A percentile compares a stretch with the other conserved stretches of the same genome.
Evolutionary conservation across 495 filamentous ascomycete species (phyloP).

Genomic region (Tuber brumale): DNA sequence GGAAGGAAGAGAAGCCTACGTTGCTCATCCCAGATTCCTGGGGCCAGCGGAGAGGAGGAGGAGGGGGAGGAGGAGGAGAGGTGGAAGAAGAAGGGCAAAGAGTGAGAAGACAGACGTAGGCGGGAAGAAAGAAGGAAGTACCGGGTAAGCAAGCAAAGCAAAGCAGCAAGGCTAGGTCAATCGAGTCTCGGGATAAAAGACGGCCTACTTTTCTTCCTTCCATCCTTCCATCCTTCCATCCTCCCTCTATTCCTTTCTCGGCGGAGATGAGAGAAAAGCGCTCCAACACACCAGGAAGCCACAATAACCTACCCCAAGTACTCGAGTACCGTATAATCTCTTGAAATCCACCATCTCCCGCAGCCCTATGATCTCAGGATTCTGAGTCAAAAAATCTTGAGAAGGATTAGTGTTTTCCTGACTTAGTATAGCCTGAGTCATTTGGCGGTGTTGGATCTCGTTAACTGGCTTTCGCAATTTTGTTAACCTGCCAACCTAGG

Average conservation of each 20-base stretch:
- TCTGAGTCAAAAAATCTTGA: no score
- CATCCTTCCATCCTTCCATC: neutral
- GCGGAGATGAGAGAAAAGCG: neutral
- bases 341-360: no score
- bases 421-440: no score
- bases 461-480: no score
- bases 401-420: no score
- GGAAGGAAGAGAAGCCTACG: neutral
- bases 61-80: conserved; percentile 5
- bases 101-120: neutral
- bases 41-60: neutral
- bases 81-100: neutral
- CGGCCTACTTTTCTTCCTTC: neutral
- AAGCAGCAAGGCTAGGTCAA: neutral
- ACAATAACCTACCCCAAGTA: no score
- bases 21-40: neutral
- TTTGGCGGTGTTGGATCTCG: no score
- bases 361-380: no score
- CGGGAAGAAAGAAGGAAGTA: neutral
- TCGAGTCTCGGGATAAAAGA: neutral
- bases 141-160: neutral
- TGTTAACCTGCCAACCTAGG: no score
- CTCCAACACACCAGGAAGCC: no score
- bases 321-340: no score
- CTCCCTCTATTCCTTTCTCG: neutral